Base-by-base conservation (phyloP, 179 eudicot species). In the Drosera spatulata region DNA sequence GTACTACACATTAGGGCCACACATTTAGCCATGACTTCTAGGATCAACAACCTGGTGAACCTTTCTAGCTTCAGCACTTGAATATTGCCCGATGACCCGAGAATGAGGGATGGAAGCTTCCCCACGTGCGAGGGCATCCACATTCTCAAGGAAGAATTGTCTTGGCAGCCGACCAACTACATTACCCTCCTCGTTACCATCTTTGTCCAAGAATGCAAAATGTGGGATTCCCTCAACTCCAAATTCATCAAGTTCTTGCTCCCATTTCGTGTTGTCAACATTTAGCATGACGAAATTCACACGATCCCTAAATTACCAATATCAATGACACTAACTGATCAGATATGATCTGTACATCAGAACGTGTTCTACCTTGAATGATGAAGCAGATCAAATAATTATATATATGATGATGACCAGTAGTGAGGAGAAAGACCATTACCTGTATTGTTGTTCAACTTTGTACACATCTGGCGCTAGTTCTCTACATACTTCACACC, bases 141-240 rank as follows among this genome's bases (percentile, higher is more conserved):
- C 80, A 60, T 91, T 91, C 65, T 88, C 96, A 39, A 76, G 60
- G 58, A 88, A 68, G 60, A 73, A 88, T 58, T 84, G 71, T 58
- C 71, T 76, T 5, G 98, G 95, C 39, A 91, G 87, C 68, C 84
- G 79, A 12, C 98, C 98, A 10, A 91, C 95, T 7, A 91, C 84
- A 62, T 88, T 85, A 10, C 98, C 98, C 58, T 91, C 91, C 63
- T 91, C 96, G 7, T 91, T 85, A 2, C 98, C 98, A 13, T 73
- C 69, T 68, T 66, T 78, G 75, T 91, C 98, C 74, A 91, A 66
- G 77, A 91, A 91, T 3, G 95, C 91, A 70, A 91, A 91, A 84
- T 91, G 98, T n/a, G 98, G 98, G 63, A 91, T 91, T 12, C 96
- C 98, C 69, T 91, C 98, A 2, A 91, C 98, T 3, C 98, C 98